These are phyloP conservation scores for Blastocystis sp. DNA, from an alignment of 352 stramenopile genomes.

Conservation along the genomic window DNA sequence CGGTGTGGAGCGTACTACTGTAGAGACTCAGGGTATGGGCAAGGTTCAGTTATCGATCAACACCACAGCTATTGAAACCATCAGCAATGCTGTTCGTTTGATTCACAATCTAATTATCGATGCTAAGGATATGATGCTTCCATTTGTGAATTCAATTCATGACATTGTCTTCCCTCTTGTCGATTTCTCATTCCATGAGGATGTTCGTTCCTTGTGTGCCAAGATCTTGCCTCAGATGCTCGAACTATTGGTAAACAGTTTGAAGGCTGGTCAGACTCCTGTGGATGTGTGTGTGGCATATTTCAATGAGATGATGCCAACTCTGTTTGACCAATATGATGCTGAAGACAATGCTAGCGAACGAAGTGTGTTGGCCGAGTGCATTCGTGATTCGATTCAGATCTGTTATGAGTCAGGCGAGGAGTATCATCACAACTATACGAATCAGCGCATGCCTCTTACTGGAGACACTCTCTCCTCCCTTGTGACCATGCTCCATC, in stretches of 20 bases:
- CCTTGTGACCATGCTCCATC: neutral
- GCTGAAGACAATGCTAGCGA: slow-evolving; percentile 12
- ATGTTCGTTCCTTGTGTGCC: slow-evolving; percentile 1
- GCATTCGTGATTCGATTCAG: neutral
- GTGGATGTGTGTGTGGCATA: neutral
- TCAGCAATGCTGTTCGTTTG: slow-evolving; percentile 38
- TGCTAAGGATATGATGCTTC: slow-evolving; percentile 23
- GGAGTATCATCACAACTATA: slow-evolving; percentile 1
- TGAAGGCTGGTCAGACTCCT: neutral
- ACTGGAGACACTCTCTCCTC: neutral
- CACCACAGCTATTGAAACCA: slow-evolving; percentile 16
- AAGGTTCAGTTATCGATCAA: slow-evolving; percentile 47
- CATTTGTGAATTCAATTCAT: neutral
- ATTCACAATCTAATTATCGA: slow-evolving; percentile 48
- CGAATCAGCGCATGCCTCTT: slow-evolving; percentile 15
- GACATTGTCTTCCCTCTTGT: neutral
- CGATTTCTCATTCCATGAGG: slow-evolving; percentile 29
- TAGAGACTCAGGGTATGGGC: slow-evolving; percentile 31
- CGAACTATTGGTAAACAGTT: neutral
- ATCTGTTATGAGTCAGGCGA: slow-evolving; percentile 20
- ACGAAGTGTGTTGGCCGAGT: neutral
- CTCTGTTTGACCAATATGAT: slow-evolving; percentile 9
- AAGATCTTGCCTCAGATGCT: slow-evolving; percentile 26
- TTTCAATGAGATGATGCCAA: slow-evolving; percentile 32
- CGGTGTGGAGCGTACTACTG: slow-evolving; percentile 6